These are phyloP conservation scores for Cercospora sp. DNA, from an alignment of 2,329 filamentous ascomycete genomes.

Conservation along the genomic window DNA sequence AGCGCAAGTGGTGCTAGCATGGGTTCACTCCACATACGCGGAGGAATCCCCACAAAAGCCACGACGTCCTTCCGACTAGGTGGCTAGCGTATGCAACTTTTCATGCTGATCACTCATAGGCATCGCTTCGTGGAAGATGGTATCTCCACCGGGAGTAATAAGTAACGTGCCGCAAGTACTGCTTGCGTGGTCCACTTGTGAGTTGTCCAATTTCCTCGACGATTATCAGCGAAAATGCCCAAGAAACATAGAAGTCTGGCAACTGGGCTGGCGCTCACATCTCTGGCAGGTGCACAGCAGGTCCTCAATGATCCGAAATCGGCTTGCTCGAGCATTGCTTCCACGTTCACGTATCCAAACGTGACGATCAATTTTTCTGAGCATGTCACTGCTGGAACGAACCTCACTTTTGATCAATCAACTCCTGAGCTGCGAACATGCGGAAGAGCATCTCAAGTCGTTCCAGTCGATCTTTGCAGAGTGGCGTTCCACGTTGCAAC, in stretches of 20 bases:
- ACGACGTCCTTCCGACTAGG: not conserved
- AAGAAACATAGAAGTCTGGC: not conserved
- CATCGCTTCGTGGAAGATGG: conserved; percentile 2
- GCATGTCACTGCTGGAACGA: conserved; percentile 34
- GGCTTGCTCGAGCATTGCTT: conserved; percentile 29
- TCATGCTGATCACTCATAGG: not conserved
- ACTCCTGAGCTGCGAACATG: conserved; percentile 44
- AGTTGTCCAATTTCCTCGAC: not conserved
- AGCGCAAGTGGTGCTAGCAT: not conserved
- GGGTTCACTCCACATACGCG: not conserved
- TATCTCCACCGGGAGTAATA: not conserved
- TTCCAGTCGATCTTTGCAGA: conserved; percentile 45
- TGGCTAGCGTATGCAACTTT: not conserved
- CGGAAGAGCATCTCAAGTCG: conserved; percentile 33
- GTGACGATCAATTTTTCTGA: conserved; percentile 34
- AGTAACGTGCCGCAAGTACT: conserved; percentile 12
- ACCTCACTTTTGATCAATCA: conserved; percentile 30
- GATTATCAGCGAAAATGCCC: not conserved
- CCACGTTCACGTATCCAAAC: conserved; percentile 28
- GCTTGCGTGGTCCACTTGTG: conserved; percentile 3
- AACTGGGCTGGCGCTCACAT: conserved; percentile 12
- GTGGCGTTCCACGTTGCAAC: conserved; percentile 46
- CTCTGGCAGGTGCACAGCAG: conserved; percentile 18
- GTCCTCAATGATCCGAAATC: conserved; percentile 20
- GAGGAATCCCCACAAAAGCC: not conserved